phyloP scores from a whole-genome alignment of 371 early-diverging fungal genomes.

The Haplosporangium sp. region DNA sequence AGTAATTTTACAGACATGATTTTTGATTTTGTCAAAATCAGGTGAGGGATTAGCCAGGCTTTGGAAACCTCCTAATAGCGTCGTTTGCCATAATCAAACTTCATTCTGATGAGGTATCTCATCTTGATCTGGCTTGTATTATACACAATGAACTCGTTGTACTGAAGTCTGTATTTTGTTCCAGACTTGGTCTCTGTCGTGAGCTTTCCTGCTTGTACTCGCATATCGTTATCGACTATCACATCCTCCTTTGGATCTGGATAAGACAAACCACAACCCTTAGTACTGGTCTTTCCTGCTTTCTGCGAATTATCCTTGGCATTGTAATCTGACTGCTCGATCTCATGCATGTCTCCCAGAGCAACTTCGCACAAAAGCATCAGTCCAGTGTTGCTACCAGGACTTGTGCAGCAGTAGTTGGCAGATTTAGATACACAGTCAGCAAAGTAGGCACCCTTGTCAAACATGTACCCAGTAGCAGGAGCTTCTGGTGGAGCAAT shows the following conservation, averaged over 20 bases:
- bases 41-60: too few relatives aligned
- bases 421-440: slow-evolving; percentile 76
- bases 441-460: slow-evolving; percentile 80
- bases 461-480: slow-evolving; percentile 77
- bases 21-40: too few relatives aligned
- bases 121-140: slow-evolving; percentile 67
- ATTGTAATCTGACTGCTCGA: slow-evolving; percentile 63
- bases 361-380: slow-evolving; percentile 77
- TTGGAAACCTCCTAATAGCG: neutral
- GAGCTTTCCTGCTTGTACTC: slow-evolving; percentile 37
- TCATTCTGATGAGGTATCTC: slow-evolving; percentile 67
- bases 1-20: too few relatives aligned
- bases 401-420: slow-evolving; percentile 69
- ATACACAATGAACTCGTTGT: slow-evolving; percentile 72
- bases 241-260: slow-evolving; percentile 61
- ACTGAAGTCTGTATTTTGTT: slow-evolving; percentile 24
- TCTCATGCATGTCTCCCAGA: slow-evolving; percentile 64
- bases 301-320: slow-evolving; percentile 57
- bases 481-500: slow-evolving; percentile 76
- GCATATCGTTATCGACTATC: slow-evolving; percentile 30
- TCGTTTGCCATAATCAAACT: slow-evolving; percentile 52
- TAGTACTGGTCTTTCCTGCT: slow-evolving; percentile 63
- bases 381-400: slow-evolving; percentile 57
- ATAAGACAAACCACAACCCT: slow-evolving; percentile 62
- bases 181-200: slow-evolving; percentile 5